Base-by-base conservation (phyloP, 768 basidiomycete species). In the Rhizopogon roseolus region DNA sequence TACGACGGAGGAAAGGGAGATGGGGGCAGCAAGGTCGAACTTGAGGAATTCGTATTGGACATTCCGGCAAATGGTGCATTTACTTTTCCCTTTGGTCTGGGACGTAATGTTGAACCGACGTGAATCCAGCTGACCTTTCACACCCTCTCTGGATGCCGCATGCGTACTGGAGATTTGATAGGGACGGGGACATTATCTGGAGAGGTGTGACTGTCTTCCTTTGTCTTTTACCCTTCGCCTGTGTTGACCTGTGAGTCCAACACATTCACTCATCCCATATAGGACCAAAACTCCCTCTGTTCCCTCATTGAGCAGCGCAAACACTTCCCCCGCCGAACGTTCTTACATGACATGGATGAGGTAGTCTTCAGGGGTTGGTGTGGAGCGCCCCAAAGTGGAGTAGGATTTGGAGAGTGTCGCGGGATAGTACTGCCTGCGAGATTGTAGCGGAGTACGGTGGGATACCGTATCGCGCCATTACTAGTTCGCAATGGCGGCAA, bases 331-430 rank as follows among this genome's bases (percentile, higher is more conserved):
- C 3, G 14, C 28, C 41, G 28, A 41, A 41, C 32, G 41, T 52
- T 52, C 27, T 13, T 52, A 22, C 39, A 52, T 22, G 50, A 52
- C 13, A 10, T 16, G 1, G 50, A 52, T 14, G 41, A 52, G 28
- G 28, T 52, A 9, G 17, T 52, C 1, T 45, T 52, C 39, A 45
- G 28, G 2, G 50, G 25, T 10, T 52, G 50, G 41, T 42, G 50
- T 39, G 41, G 50, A 10, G 14, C 28, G 3, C 17, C 11, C 19
- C 11, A 28, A 28, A 6, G 50, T 16, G 5, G 34, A 22, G 17
- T 52, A 22, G 50, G 50, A 34, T 52, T 52, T 45, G 50, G 50
- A 41, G 50, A 52, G 41, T 52, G 50, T 29, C 16, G 50, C 19
- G 50, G 50, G 16, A 14, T 52, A 41, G 41, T 52, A 13, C 50